A percentile compares a stretch with the other conserved stretches of the same genome.
phyloP scores from a whole-genome alignment of 768 basidiomycete species.

The Lyophyllum decastes region DNA sequence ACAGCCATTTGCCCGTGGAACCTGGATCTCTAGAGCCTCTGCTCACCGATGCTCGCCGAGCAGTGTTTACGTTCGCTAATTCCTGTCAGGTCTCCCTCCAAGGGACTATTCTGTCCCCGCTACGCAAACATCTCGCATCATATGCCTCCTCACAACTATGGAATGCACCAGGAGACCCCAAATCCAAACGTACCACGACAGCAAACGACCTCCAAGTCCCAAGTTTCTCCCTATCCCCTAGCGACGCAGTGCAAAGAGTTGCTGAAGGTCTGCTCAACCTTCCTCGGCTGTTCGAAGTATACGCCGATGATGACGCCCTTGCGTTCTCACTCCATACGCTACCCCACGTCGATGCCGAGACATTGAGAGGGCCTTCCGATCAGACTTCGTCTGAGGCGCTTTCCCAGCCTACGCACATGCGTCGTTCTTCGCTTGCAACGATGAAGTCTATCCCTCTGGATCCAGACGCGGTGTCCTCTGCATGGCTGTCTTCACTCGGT shows the following conservation, averaged over 20 bases:
- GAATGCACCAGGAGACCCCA: slow-evolving; percentile 54
- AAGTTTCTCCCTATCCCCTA: slow-evolving; percentile 91
- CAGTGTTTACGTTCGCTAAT: slow-evolving; percentile 65
- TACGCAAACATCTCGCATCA: slow-evolving; percentile 66
- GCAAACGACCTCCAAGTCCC: slow-evolving; percentile 71
- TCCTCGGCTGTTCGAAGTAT: slow-evolving; percentile 91
- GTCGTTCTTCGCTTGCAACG: slow-evolving; percentile 41
- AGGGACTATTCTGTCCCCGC: slow-evolving; percentile 80
- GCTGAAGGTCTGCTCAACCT: slow-evolving; percentile 95
- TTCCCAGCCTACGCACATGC: slow-evolving; percentile 35
- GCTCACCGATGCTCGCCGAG: slow-evolving; percentile 53
- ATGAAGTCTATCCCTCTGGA: slow-evolving; percentile 45
- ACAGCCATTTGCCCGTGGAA: slow-evolving; percentile 29
- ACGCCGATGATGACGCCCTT: slow-evolving; percentile 89
- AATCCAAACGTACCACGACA: slow-evolving; percentile 42
- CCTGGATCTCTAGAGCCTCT: slow-evolving; percentile 38
- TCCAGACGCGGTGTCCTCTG: slow-evolving; percentile 81
- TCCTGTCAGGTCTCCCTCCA: slow-evolving; percentile 80
- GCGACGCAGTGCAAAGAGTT: slow-evolving; percentile 82
- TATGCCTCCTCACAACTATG: slow-evolving; percentile 76
- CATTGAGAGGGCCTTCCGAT: slow-evolving; percentile 49
- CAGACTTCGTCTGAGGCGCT: slow-evolving; percentile 30
- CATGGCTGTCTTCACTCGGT: slow-evolving; percentile 92
- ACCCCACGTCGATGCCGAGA: slow-evolving; percentile 64
- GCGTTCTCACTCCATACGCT: slow-evolving; percentile 85